phyloP scores from a whole-genome alignment of 2,329 filamentous ascomycete species.

The Cladophialophora immunda region DNA sequence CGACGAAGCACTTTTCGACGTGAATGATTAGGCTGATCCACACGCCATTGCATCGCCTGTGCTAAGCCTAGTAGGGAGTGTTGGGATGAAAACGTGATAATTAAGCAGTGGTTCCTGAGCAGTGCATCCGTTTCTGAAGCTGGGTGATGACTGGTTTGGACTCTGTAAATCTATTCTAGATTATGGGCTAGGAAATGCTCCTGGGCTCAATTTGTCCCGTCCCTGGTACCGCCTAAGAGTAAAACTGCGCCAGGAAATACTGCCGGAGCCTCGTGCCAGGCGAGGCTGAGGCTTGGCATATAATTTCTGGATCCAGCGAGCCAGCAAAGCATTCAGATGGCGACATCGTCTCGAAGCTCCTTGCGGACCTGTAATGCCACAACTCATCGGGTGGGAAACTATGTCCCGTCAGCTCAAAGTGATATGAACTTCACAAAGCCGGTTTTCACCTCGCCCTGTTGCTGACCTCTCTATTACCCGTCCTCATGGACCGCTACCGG shows the following conservation, averaged over 20 bases:
- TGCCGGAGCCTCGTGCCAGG: background rate
- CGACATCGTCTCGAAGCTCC: background rate
- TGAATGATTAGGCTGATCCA: no score
- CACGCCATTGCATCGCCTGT: no score
- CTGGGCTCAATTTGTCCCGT: no score
- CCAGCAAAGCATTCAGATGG: background rate
- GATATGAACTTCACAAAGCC: background rate
- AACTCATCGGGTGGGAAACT: background rate
- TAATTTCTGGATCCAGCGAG: background rate
- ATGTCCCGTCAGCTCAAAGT: background rate
- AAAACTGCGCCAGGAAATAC: background rate
- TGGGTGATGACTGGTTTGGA: background rate
- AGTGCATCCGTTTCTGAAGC: background rate
- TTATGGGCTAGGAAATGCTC: background rate
- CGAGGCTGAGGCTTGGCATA: constrained; percentile 5
- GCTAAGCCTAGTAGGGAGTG: no score
- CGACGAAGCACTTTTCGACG: no score
- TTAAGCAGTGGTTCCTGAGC: background rate
- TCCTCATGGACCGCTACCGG: constrained; percentile 34
- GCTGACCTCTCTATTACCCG: constrained; percentile 1
- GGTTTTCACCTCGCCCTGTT: background rate
- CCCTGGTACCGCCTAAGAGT: background rate
- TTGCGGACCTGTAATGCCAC: background rate
- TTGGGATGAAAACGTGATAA: background rate
- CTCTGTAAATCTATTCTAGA: background rate